A percentile compares a stretch with the other conserved stretches of the same genome.
These are phyloP conservation scores for Capsicum baccatum DNA, from an alignment of 257 asterid species.

Conservation along the genomic window DNA sequence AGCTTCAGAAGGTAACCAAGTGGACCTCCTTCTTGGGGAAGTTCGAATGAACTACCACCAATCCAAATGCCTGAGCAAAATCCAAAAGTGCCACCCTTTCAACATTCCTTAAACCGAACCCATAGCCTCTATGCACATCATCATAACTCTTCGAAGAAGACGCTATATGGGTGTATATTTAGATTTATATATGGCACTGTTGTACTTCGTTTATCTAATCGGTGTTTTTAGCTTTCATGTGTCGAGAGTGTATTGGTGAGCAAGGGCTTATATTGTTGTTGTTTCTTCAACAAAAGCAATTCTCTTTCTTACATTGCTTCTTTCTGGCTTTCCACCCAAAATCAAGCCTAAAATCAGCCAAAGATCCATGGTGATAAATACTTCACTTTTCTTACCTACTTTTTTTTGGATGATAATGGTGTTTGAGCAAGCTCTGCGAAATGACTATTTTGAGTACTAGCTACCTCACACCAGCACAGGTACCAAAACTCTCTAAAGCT, in stretches of 20 bases:
- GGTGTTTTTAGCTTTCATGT: background rate
- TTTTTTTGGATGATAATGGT: background rate
- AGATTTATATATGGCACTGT: background rate
- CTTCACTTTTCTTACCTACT: background rate
- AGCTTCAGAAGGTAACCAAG: too few species aligned
- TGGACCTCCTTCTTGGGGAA: too few species aligned
- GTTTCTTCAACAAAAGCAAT: background rate
- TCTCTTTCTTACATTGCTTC: background rate
- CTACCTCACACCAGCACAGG: background rate
- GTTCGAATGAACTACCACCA: too few species aligned
- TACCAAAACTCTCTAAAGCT: background rate
- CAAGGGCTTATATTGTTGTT: background rate
- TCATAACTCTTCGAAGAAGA: too few species aligned
- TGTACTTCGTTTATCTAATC: background rate
- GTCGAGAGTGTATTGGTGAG: background rate
- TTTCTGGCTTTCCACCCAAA: background rate
- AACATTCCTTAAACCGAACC: too few species aligned
- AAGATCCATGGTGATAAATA: background rate
- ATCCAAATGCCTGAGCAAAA: too few species aligned
- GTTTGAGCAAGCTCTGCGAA: background rate
- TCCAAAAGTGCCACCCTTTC: too few species aligned
- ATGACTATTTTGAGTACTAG: background rate
- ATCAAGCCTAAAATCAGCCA: constrained; percentile 12
- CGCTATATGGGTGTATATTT: background rate
- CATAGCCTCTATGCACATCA: too few species aligned